Conservation (phyloP, 108 stramenopile species). For the Fragilaria crotonensis region DNA sequence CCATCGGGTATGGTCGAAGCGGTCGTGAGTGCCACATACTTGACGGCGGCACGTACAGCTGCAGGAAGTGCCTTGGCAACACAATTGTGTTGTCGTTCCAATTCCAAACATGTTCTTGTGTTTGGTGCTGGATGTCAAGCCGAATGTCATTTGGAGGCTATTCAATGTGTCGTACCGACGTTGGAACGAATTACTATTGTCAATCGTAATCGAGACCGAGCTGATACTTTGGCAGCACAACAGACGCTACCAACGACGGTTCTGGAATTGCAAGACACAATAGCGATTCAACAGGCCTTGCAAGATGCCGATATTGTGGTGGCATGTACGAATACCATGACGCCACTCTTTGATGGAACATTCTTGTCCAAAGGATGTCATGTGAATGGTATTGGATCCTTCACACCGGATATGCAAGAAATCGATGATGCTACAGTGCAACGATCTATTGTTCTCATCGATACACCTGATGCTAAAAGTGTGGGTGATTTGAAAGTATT, state of each 20-base stretch:
- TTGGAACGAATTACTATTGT: slow-evolving; percentile 52
- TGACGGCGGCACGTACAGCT: slow-evolving; percentile 76
- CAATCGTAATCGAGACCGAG: slow-evolving; percentile 55
- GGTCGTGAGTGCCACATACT: slow-evolving; percentile 61
- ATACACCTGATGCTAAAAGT: slow-evolving; percentile 59
- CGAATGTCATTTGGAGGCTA: slow-evolving; percentile 59
- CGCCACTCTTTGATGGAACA: slow-evolving; percentile 50
- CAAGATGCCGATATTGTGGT: slow-evolving; percentile 54
- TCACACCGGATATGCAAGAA: slow-evolving; percentile 66
- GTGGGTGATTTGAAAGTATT: slow-evolving; percentile 72
- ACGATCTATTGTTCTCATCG: slow-evolving; percentile 45
- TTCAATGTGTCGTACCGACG: slow-evolving; percentile 34
- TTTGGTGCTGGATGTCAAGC: slow-evolving; percentile 81
- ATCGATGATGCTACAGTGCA: slow-evolving; percentile 32
- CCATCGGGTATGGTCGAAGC: slow-evolving; percentile 62
- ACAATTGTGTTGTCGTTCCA: slow-evolving; percentile 19
- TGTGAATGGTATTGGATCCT: slow-evolving; percentile 69
- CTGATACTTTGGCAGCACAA: slow-evolving; percentile 28
- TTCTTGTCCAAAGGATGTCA: slow-evolving; percentile 47
- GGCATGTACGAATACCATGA: slow-evolving; percentile 57
- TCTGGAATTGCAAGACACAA: slow-evolving; percentile 26
- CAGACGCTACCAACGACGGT: slow-evolving; percentile 12
- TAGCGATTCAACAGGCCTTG: slow-evolving; percentile 25
- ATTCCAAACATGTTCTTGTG: slow-evolving; percentile 40
- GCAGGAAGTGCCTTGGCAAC: slow-evolving; percentile 72